These are phyloP conservation scores for Phialophora expanda DNA, from an alignment of 2,329 filamentous ascomycete genomes.

Conservation along the genomic window DNA sequence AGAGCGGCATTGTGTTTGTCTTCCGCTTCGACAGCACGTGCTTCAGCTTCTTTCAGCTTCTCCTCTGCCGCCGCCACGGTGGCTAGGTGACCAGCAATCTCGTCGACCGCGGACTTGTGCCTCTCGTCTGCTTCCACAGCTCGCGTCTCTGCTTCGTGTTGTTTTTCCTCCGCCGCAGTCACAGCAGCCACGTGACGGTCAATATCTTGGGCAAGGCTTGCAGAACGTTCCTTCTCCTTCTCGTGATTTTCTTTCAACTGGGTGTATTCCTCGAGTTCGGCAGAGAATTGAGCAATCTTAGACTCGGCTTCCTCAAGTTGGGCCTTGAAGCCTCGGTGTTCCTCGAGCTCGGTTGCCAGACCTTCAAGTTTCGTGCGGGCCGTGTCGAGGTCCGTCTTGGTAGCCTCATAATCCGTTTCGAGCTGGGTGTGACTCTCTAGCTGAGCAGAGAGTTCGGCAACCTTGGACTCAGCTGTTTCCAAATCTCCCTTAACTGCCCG, in stretches of 20 bases:
- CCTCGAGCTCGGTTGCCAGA: slow-evolving; percentile 22
- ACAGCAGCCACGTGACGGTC: slow-evolving; percentile 17
- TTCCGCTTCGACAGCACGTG: background rate
- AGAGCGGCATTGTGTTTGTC: slow-evolving; percentile 6
- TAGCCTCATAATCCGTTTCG: slow-evolving; percentile 13
- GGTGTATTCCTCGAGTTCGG: slow-evolving; percentile 19
- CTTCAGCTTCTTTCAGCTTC: slow-evolving; percentile 4
- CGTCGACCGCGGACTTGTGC: slow-evolving; percentile 5
- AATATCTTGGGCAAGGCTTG: slow-evolving; percentile 8
- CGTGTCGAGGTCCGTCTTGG: slow-evolving; percentile 21
- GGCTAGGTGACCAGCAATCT: slow-evolving; percentile 4
- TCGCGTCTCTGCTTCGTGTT: slow-evolving; percentile 12
- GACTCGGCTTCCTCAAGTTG: slow-evolving; percentile 21
- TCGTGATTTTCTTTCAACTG: slow-evolving; percentile 18
- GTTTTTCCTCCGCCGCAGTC: slow-evolving; percentile 20
- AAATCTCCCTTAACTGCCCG: slow-evolving; percentile 14
- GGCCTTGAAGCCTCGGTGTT: slow-evolving; percentile 8
- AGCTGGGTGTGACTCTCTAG: slow-evolving; percentile 21
- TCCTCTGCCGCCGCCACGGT: slow-evolving; percentile 7
- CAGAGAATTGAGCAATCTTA: slow-evolving; percentile 27
- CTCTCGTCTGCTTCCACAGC: slow-evolving; percentile 14
- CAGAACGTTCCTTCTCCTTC: slow-evolving; percentile 16
- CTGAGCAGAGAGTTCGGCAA: slow-evolving; percentile 23
- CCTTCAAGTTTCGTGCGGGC: slow-evolving; percentile 24
- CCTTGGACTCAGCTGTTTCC: slow-evolving; percentile 17